Percentiles rank a stretch among this genome's conserved stretches.
Evolutionary conservation across 257 asterid species (phyloP).

Genomic region (Thymus mandschuricus): DNA sequence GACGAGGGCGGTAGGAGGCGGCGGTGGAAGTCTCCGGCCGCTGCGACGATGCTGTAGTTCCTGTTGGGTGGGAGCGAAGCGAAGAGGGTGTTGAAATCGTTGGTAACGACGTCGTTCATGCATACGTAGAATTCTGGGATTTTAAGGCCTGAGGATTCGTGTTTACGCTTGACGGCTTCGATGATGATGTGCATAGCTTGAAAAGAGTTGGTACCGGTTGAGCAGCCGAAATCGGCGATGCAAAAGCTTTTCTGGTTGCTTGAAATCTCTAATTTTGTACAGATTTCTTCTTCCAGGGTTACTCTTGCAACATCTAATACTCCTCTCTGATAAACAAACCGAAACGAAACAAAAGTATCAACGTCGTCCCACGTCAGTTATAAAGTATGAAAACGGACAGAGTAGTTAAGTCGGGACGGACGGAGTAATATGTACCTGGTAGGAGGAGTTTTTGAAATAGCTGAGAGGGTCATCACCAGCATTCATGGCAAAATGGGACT

Average conservation of each 20-base stretch:
- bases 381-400: too few species aligned
- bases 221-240: slow-evolving; percentile 52
- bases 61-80: slow-evolving; percentile 27
- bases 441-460: slow-evolving; percentile 40
- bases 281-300: slow-evolving; percentile 32
- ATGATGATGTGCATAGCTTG: slow-evolving; percentile 34
- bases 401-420: too few species aligned
- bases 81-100: slow-evolving; percentile 43
- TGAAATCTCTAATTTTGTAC: slow-evolving; percentile 23
- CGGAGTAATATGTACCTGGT: slow-evolving; percentile 23
- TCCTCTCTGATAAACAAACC: slow-evolving; percentile 12
- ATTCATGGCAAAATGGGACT: slow-evolving; percentile 23
- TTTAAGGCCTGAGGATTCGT: slow-evolving; percentile 1
- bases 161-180: slow-evolving; percentile 12
- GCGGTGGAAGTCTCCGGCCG: slow-evolving; percentile 32
- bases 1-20: slow-evolving; percentile 36
- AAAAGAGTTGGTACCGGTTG: slow-evolving; percentile 46
- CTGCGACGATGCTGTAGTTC: slow-evolving; percentile 18
- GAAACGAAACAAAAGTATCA: too few species aligned
- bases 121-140: not conserved
- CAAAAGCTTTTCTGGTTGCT: not conserved
- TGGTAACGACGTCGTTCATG: slow-evolving; percentile 12
- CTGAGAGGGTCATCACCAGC: slow-evolving; percentile 34
- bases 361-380: too few species aligned
- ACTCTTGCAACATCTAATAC: slow-evolving; percentile 28